Percentiles rank a stretch among this genome's conserved stretches.
Conservation (phyloP, 257 asterid species). For the Salvia hispanica region DNA sequence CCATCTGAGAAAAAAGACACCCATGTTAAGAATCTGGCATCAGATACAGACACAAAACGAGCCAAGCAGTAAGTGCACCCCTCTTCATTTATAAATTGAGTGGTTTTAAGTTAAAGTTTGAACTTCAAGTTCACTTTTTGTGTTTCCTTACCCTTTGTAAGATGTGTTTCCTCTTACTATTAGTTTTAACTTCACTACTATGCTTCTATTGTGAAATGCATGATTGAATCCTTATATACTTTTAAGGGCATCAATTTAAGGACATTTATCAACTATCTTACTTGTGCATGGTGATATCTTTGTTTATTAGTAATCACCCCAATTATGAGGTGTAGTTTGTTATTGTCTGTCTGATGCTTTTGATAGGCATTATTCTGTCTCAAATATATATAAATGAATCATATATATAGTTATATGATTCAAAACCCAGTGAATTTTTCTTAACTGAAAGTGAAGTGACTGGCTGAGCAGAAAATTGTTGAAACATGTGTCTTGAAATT, state of each 20-base stretch:
- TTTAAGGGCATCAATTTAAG: conserved; percentile 15
- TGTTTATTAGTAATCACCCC: conserved; percentile 6
- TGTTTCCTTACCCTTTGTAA: neutral
- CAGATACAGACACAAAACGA: conserved; percentile 83
- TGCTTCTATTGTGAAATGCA: conserved; percentile 1
- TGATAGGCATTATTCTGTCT: neutral
- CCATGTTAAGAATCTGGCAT: conserved; percentile 49
- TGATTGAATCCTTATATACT: conserved; percentile 4
- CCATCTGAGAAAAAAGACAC: conserved; percentile 60
- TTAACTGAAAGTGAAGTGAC: neutral
- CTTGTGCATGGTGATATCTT: conserved; percentile 15
- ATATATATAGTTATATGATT: neutral
- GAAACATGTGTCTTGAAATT: conserved; percentile 4
- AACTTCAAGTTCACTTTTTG: conserved; percentile 11
- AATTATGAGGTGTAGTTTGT: neutral
- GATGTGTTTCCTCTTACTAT: conserved; percentile 2
- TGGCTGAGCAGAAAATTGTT: neutral
- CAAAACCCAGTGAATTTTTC: neutral
- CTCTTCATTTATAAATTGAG: conserved; percentile 23
- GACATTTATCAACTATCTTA: conserved; percentile 11
- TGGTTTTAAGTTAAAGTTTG: neutral
- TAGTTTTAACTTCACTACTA: conserved; percentile 7
- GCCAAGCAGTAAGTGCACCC: conserved; percentile 82
- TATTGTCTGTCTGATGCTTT: conserved; percentile 2
- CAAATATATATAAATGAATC: neutral